A percentile compares a stretch with the other conserved stretches of the same genome.
Conservation (phyloP, 148 eudicot genomes). For the Cornus kousa region DNA sequence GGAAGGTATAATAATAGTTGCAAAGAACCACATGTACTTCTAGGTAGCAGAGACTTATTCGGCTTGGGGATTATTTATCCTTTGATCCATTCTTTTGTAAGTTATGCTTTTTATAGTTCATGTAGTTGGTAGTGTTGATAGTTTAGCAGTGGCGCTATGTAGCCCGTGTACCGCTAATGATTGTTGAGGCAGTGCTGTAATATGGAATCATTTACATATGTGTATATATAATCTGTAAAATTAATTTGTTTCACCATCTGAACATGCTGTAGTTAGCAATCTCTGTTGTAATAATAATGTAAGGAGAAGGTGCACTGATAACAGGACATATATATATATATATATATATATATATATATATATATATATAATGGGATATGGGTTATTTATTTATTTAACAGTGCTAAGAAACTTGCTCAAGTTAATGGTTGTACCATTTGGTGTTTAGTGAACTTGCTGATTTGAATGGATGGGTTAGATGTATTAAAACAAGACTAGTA, state of each 20-base stretch:
- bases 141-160: neutral
- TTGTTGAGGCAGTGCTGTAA: conserved; percentile 14
- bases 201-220: neutral
- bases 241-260: neutral
- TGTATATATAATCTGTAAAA: conserved; percentile 18
- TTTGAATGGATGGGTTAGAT: no score
- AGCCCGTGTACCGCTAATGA: neutral
- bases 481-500: no score
- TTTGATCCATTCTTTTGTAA: conserved; percentile 34
- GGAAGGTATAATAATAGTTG: conserved; percentile 18
- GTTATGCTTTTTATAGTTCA: conserved; percentile 28
- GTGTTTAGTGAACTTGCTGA: no score
- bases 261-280: neutral
- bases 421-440: no score
- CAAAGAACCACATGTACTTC: conserved; percentile 24
- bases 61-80: conserved; percentile 20
- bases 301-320: no score
- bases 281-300: no score
- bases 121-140: conserved; percentile 3
- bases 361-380: no score
- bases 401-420: no score
- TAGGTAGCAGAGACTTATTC: conserved; percentile 35
- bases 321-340: no score
- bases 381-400: no score
- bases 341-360: no score